These are phyloP conservation scores for Wickerhamiella shivajii DNA, from an alignment of 805 yeast genomes.

Conservation along the genomic window DNA sequence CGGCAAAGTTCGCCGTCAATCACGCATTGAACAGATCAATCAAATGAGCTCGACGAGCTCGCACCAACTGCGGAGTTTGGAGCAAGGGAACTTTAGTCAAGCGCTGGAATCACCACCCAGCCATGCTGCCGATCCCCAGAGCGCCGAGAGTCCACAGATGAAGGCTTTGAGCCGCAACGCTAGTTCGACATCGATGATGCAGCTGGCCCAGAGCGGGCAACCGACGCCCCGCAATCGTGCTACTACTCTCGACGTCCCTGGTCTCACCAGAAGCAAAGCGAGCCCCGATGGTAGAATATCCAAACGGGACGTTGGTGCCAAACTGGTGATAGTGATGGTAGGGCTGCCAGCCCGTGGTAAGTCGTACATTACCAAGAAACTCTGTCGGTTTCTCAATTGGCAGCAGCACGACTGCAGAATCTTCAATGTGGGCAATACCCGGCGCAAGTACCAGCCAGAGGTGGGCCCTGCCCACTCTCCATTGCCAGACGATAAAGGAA, in stretches of 20 bases:
- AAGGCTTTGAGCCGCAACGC: slow-evolving; percentile 8
- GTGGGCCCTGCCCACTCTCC: slow-evolving; percentile 63
- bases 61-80: slow-evolving; percentile 8
- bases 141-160: slow-evolving; percentile 16
- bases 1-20: slow-evolving; percentile 10
- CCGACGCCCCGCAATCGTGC: slow-evolving; percentile 31
- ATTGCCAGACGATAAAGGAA: slow-evolving; percentile 31
- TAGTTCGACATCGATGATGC: background rate
- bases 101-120: background rate
- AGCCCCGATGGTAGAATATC: slow-evolving; percentile 48
- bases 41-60: slow-evolving; percentile 13
- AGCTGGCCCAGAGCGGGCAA: background rate
- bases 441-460: slow-evolving; percentile 51
- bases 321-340: slow-evolving; percentile 88
- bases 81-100: slow-evolving; percentile 3
- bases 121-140: slow-evolving; percentile 11
- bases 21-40: slow-evolving; percentile 17
- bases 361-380: slow-evolving; percentile 80
- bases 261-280: slow-evolving; percentile 66
- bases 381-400: slow-evolving; percentile 86
- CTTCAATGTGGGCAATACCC: slow-evolving; percentile 90
- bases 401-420: slow-evolving; percentile 80
- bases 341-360: slow-evolving; percentile 93
- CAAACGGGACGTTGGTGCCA: slow-evolving; percentile 54
- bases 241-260: slow-evolving; percentile 83